phyloP scores from a whole-genome alignment of 768 basidiomycete genomes.

The Termitomyces sp. region DNA sequence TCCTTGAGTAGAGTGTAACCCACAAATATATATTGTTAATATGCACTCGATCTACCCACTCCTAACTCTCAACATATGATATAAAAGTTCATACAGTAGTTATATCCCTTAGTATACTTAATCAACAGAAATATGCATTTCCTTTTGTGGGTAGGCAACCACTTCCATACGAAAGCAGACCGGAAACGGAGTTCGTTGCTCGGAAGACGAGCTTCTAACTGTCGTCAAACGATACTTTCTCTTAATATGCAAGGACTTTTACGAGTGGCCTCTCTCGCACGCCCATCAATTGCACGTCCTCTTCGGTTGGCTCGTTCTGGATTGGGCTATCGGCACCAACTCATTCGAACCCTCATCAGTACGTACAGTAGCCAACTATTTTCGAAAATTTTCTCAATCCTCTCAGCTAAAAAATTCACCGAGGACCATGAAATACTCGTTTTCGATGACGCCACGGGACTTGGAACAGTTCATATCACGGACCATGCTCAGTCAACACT shows the following conservation, averaged over 20 bases:
- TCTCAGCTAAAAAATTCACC: constrained; percentile 72
- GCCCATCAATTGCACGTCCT: constrained; percentile 12
- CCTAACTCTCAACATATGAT: constrained; percentile 11
- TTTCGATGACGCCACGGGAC: constrained; percentile 69
- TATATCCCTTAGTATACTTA: constrained; percentile 1
- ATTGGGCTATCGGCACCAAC: constrained; percentile 20
- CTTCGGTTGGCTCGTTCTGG: constrained; percentile 14
- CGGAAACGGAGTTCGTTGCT: background rate
- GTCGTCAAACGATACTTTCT: no score
- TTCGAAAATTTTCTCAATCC: constrained; percentile 2
- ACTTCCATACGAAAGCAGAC: background rate
- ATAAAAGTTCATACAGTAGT: constrained; percentile 12
- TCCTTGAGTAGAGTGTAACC: constrained; percentile 36
- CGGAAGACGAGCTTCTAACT: background rate
- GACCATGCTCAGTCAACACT: constrained; percentile 87
- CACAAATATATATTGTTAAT: background rate
- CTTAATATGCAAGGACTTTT: constrained; percentile 33
- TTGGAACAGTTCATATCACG: constrained; percentile 84
- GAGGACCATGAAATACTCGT: constrained; percentile 82
- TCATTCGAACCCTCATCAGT: constrained; percentile 57
- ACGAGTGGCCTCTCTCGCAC: constrained; percentile 23
- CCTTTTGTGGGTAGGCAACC: background rate
- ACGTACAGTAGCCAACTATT: constrained; percentile 22
- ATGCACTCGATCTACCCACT: background rate
- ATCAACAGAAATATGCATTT: background rate